A percentile compares a stretch with the other conserved stretches of the same genome.
Evolutionary conservation across 805 yeast species (phyloP).

Genomic region (Debaryomyces maramus): DNA sequence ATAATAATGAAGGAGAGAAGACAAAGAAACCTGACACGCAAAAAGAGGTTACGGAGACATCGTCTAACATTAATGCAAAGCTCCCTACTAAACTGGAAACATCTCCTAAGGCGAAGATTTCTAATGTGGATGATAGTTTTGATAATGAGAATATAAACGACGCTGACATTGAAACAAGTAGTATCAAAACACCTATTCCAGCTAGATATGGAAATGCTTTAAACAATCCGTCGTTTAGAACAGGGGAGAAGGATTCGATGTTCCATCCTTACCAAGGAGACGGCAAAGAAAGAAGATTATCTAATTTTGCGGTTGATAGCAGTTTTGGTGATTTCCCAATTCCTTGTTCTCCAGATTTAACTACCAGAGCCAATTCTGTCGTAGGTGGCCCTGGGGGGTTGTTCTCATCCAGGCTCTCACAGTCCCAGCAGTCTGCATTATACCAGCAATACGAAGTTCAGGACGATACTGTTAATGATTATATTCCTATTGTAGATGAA

Average conservation of each 20-base stretch:
- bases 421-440: constrained; percentile 44
- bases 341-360: constrained; percentile 45
- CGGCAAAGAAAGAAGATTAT: constrained; percentile 11
- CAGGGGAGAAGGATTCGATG: constrained; percentile 14
- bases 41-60: background rate
- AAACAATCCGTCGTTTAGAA: background rate
- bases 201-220: background rate
- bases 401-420: constrained; percentile 42
- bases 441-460: constrained; percentile 46
- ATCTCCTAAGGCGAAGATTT: background rate
- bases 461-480: constrained; percentile 45
- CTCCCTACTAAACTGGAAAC: background rate
- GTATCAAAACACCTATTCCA: background rate
- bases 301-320: constrained; percentile 18
- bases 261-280: constrained; percentile 28
- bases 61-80: background rate
- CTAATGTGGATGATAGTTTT: constrained; percentile 7
- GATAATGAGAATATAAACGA: constrained; percentile 2
- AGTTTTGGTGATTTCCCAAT: constrained; percentile 43
- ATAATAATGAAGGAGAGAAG: constrained; percentile 2
- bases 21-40: background rate
- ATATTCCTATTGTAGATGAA: constrained; percentile 42
- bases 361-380: constrained; percentile 47
- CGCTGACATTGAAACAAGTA: background rate
- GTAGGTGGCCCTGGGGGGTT: constrained; percentile 34